Conservation (phyloP, 1,284 basidiomycete genomes). For the Anthracocystis panici-leucophaei region DNA sequence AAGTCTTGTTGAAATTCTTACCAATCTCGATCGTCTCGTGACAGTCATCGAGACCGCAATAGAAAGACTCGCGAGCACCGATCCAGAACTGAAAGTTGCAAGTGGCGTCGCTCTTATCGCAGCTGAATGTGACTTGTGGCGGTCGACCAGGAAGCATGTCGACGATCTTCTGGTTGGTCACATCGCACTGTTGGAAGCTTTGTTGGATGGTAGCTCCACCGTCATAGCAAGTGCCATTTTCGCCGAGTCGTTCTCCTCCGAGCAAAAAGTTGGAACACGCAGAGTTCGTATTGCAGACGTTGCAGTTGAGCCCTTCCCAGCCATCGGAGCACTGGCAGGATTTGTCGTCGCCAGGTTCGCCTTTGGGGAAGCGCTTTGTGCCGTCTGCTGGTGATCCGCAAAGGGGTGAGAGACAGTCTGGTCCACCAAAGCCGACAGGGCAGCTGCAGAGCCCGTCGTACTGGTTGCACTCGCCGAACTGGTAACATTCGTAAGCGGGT, state of each 20-base stretch:
- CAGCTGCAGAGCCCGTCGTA: conserved; percentile 92
- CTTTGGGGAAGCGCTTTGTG: conserved; percentile 75
- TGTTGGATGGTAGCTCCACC: conserved; percentile 89
- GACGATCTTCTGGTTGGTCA: conserved; percentile 88
- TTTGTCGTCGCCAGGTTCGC: conserved; percentile 69
- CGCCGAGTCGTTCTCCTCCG: conserved; percentile 63
- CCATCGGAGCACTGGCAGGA: conserved; percentile 90
- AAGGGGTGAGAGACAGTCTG: conserved; percentile 80
- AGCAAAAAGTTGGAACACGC: conserved; percentile 53
- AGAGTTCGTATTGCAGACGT: conserved; percentile 46
- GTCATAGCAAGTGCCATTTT: conserved; percentile 92
- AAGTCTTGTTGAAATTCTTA: conserved; percentile 29
- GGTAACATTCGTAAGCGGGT: conserved; percentile 57
- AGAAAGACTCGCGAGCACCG: conserved; percentile 91
- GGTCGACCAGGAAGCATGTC: conserved; percentile 87
- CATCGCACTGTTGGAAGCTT: conserved; percentile 97
- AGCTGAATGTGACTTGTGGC: conserved; percentile 90
- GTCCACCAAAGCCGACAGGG: conserved; percentile 88
- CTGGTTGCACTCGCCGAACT: conserved; percentile 82
- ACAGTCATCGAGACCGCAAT: conserved; percentile 84
- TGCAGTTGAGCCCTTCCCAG: conserved; percentile 93
- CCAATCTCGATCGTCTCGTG: conserved; percentile 70
- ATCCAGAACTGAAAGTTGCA: conserved; percentile 82
- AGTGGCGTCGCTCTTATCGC: conserved; percentile 44
- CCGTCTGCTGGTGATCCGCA: conserved; percentile 93